Evolutionary conservation across 2,329 filamentous ascomycete species (phyloP).

Genomic region (Blumeria graminis): DNA sequence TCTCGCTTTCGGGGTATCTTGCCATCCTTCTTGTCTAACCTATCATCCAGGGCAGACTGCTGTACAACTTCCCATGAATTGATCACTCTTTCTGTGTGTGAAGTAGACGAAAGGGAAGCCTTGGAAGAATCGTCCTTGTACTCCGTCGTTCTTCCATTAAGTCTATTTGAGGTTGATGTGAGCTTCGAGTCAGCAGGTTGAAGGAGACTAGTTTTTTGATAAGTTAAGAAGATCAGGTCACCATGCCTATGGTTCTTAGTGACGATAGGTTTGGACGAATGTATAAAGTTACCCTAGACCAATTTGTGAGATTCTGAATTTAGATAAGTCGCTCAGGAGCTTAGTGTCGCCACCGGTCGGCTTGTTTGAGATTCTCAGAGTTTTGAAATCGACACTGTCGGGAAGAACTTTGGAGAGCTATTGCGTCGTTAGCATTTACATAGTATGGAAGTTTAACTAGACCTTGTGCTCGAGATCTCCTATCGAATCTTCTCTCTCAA

Average conservation of each 20-base stretch:
- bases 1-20: slow-evolving; percentile 62
- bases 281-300: slow-evolving; percentile 27
- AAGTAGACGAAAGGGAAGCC: slow-evolving; percentile 30
- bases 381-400: slow-evolving; percentile 32
- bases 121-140: slow-evolving; percentile 43
- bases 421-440: background rate
- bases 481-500: slow-evolving; percentile 55
- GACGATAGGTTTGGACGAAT: background rate
- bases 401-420: slow-evolving; percentile 36
- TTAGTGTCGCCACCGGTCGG: slow-evolving; percentile 34
- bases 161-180: slow-evolving; percentile 31
- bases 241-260: slow-evolving; percentile 38
- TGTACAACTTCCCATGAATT: slow-evolving; percentile 85
- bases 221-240: slow-evolving; percentile 72
- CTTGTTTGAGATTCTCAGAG: slow-evolving; percentile 36
- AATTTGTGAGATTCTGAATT: slow-evolving; percentile 30
- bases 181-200: slow-evolving; percentile 11
- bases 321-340: slow-evolving; percentile 30
- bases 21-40: slow-evolving; percentile 65
- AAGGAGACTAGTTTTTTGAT: slow-evolving; percentile 31
- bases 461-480: slow-evolving; percentile 31
- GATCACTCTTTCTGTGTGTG: slow-evolving; percentile 38
- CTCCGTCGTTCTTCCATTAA: slow-evolving; percentile 56
- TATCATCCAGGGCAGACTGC: slow-evolving; percentile 71
- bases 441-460: slow-evolving; percentile 1